Conservation (phyloP, 495 filamentous ascomycete genomes). For the Cercophora sp. region DNA sequence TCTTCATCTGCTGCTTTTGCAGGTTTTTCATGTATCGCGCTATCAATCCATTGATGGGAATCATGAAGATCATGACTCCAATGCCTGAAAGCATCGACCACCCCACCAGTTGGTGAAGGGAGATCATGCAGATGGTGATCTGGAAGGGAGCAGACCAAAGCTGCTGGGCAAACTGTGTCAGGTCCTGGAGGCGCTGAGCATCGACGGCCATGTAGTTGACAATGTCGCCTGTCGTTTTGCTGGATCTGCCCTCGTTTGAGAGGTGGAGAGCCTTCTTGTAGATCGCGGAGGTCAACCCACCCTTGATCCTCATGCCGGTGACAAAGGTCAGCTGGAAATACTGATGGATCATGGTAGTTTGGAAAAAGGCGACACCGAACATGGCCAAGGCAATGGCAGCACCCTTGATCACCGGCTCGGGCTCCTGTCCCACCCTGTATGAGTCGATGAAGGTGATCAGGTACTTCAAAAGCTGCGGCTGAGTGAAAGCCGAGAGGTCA, state of each 20-base stretch:
- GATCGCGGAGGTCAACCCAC: constrained; percentile 80
- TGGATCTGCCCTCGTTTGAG: constrained; percentile 86
- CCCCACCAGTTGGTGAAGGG: constrained; percentile 90
- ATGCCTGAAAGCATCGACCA: constrained; percentile 95
- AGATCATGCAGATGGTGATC: constrained; percentile 90
- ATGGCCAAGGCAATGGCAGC: constrained; percentile 86
- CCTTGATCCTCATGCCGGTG: constrained; percentile 94
- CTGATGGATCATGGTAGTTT: constrained; percentile 77
- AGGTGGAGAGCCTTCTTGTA: constrained; percentile 86
- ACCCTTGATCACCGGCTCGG: constrained; percentile 77
- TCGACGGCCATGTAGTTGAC: constrained; percentile 99
- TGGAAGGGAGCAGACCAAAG: constrained; percentile 96
- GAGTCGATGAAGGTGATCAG: constrained; percentile 86
- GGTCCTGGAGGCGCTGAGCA: constrained; percentile 87
- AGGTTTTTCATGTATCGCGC: constrained; percentile 89
- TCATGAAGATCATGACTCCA: constrained; percentile 94
- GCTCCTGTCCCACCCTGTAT: constrained; percentile 54
- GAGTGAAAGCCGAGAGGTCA: constrained; percentile 79
- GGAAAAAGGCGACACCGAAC: constrained; percentile 81
- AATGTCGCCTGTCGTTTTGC: constrained; percentile 94
- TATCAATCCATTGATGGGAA: constrained; percentile 92
- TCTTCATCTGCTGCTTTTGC: constrained; percentile 97
- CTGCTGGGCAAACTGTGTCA: constrained; percentile 93
- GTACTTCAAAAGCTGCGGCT: constrained; percentile 84
- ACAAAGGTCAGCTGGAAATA: constrained; percentile 96